Evolutionary conservation across 257 asterid genomes (phyloP).

Genomic region (Linaria vulgaris): DNA sequence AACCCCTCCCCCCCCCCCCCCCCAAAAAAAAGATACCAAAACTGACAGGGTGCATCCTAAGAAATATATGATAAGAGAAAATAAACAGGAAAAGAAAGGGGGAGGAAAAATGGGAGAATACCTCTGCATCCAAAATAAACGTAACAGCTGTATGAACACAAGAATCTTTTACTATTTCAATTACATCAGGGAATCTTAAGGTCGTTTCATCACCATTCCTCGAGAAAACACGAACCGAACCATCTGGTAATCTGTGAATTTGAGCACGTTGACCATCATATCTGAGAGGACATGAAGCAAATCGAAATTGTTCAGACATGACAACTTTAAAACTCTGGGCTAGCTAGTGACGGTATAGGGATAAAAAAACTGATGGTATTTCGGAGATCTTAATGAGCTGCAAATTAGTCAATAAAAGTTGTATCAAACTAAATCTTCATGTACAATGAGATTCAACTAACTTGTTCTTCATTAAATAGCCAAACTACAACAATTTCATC

Average conservation of each 20-base stretch:
- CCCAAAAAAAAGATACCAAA: conserved; percentile 1
- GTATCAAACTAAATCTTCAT: conserved; percentile 1
- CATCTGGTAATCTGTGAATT: conserved; percentile 69
- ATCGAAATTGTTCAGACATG: conserved; percentile 11
- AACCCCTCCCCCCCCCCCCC: too few relatives aligned
- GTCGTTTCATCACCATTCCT: conserved; percentile 93
- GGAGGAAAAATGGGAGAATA: conserved; percentile 31
- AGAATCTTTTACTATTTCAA: conserved; percentile 54
- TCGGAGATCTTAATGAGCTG: background rate
- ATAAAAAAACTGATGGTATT: background rate
- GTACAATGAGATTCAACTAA: conserved; percentile 7
- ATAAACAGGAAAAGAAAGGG: conserved; percentile 13
- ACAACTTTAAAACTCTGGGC: conserved; percentile 11
- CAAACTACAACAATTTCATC: background rate
- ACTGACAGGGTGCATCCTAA: conserved; percentile 9
- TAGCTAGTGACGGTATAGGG: conserved; percentile 4
- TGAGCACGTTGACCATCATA: conserved; percentile 98
- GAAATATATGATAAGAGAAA: background rate
- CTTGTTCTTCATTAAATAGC: conserved; percentile 6
- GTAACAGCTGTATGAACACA: conserved; percentile 45
- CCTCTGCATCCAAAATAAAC: conserved; percentile 90
- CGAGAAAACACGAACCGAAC: conserved; percentile 73
- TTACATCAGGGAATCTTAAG: conserved; percentile 73
- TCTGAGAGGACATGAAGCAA: conserved; percentile 42
- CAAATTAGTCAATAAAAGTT: background rate